A percentile compares a stretch with the other conserved stretches of the same genome.
These are phyloP conservation scores for Amanita subjunquillea DNA, from an alignment of 768 basidiomycete species.

Conservation along the genomic window DNA sequence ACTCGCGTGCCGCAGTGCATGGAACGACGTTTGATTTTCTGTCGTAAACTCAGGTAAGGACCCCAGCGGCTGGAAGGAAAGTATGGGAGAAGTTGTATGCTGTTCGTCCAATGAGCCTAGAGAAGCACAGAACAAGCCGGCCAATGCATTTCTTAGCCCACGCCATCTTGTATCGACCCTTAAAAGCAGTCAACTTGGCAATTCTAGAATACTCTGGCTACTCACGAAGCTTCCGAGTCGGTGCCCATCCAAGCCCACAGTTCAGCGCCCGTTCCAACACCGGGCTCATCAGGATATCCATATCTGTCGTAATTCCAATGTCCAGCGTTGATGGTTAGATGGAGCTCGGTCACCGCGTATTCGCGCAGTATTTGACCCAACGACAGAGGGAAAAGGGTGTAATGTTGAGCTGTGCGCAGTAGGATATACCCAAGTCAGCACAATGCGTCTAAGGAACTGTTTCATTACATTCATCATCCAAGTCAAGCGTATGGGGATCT, in stretches of 20 bases:
- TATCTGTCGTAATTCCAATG: constrained; percentile 84
- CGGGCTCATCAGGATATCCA: constrained; percentile 70
- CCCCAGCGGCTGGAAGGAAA: constrained; percentile 18
- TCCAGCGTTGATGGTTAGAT: constrained; percentile 78
- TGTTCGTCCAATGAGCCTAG: constrained; percentile 68
- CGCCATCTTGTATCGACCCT: constrained; percentile 70
- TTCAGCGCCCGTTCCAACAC: constrained; percentile 80
- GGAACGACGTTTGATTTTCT: constrained; percentile 16
- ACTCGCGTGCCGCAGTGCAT: constrained; percentile 64
- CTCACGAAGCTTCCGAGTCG: constrained; percentile 38
- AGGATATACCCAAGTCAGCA: neutral
- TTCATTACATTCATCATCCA: constrained; percentile 5
- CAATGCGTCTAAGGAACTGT: neutral
- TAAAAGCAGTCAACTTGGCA: neutral
- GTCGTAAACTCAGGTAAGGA: constrained; percentile 33
- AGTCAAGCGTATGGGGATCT: constrained; percentile 27
- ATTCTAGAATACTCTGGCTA: neutral
- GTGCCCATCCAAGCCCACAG: constrained; percentile 91
- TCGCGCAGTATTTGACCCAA: constrained; percentile 81
- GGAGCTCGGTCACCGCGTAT: constrained; percentile 80
- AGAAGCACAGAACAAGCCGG: constrained; percentile 92
- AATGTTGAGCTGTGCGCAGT: constrained; percentile 49
- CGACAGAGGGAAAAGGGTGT: constrained; percentile 76
- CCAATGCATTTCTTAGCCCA: constrained; percentile 78
- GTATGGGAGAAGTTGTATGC: constrained; percentile 36